Evolutionary conservation across 1,284 basidiomycete species (phyloP), one percentile per base, ranked within the genome.

Genomic region (Tilletia walkeri): DNA sequence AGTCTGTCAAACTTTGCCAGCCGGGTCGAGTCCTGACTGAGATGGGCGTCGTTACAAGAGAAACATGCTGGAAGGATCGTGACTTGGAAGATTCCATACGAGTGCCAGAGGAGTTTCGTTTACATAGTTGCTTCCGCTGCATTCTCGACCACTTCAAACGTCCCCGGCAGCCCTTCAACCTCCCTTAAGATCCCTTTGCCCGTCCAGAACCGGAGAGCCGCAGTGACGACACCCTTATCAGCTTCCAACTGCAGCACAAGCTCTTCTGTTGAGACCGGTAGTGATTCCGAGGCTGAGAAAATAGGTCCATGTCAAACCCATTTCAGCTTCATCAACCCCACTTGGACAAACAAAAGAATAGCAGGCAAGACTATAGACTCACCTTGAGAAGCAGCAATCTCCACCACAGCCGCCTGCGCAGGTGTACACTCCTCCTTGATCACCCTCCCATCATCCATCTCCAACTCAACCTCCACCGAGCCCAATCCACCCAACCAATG

Each of bases 401-500:
- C 67, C 20, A 69, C 30, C 9, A 69, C 67, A 45, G 54, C 53
- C 24, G 56, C 67, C 54, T 69, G 67, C 18, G 49, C 45, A 48
- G 67, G 45, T 5, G 24, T 45, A 18, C 47, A 38, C 39, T 47
- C 67, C 24, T 38, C 24, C 36, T 39, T n/a, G 59, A 79, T 65
- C 34, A 45, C 45, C 4, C 76, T 71, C 12, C 76, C 76, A 7
- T 76, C 73, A 36, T 73, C 72, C 56, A 79, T 68, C 61, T 79
- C 76, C 14, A 80, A 65, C 36, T 76, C 73, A 4, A 82, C 63
- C 20, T 81, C 76, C 36, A 80, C 75, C 0, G 70, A 75, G 39
- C 78, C 78, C 38, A 83, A 70, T n/a, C 75, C 71, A 39, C 73
- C 71, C 47, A 80, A 73, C 75, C 75, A 80, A 41, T 74, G 74